A percentile compares a stretch with the other conserved stretches of the same genome.
Evolutionary conservation across 1,284 basidiomycete genomes (phyloP).

Genomic region (Pseudomicrostroma phylloplanum): DNA sequence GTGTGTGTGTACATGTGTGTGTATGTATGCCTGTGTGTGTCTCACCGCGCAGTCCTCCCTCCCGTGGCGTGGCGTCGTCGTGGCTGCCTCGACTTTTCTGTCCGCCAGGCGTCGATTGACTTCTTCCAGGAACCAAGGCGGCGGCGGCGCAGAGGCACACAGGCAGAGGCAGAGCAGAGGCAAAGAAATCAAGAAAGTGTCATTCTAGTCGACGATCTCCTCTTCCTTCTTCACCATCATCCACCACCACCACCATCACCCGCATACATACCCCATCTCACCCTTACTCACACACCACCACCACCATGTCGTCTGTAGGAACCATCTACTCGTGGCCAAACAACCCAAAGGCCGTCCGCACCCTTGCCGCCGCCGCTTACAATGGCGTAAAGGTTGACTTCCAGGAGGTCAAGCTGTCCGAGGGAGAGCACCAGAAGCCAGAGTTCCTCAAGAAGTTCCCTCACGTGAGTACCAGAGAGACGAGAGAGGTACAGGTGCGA

Average conservation of each 20-base stretch:
- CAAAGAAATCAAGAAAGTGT: too few relatives aligned
- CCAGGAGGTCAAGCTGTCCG: conserved; percentile 23
- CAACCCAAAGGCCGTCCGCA: conserved; percentile 30
- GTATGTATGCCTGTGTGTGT: too few relatives aligned
- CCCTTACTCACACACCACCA: conserved; percentile 12
- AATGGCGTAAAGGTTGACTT: conserved; percentile 45
- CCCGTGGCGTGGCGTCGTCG: too few relatives aligned
- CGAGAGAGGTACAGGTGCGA: too few relatives aligned
- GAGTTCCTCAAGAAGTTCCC: conserved; percentile 45
- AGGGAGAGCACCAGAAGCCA: conserved; percentile 40
- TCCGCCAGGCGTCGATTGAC: too few relatives aligned
- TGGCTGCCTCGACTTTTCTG: too few relatives aligned
- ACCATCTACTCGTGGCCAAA: conserved; percentile 38
- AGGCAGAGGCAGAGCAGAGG: too few relatives aligned
- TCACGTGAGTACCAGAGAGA: conserved; percentile 7
- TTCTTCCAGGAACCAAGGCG: too few relatives aligned
- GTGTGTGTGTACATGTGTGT: too few relatives aligned
- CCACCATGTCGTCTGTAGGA: conserved; percentile 44
- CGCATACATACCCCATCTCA: conserved; percentile 17
- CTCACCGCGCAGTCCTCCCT: too few relatives aligned
- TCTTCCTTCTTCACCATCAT: neutral
- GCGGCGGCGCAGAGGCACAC: too few relatives aligned
- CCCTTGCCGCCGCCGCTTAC: conserved; percentile 43
- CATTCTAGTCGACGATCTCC: too few relatives aligned
- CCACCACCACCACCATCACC: conserved; percentile 13